Conservation (phyloP, 148 eudicot genomes). For the Arctostaphylos glauca region DNA sequence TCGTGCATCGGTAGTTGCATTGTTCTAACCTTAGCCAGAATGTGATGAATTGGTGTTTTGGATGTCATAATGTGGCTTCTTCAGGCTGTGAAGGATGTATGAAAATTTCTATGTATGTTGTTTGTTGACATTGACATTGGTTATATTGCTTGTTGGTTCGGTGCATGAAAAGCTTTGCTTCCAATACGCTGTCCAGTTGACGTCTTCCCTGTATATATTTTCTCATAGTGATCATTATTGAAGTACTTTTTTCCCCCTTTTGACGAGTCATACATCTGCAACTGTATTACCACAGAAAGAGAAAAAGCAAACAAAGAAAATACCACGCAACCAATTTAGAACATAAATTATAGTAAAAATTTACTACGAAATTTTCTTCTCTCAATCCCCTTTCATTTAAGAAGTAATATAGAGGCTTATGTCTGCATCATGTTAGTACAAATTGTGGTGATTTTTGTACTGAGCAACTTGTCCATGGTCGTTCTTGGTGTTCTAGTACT, state of each 20-base stretch:
- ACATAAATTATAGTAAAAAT: background rate
- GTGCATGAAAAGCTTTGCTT: background rate
- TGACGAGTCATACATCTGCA: background rate
- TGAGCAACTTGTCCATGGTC: background rate
- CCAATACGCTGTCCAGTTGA: background rate
- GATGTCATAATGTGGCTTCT: background rate
- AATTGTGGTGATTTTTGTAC: background rate
- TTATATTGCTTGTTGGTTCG: background rate
- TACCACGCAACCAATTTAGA: background rate
- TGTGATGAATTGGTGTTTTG: background rate
- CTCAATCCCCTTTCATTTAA: background rate
- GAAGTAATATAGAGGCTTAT: background rate
- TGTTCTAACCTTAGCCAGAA: background rate
- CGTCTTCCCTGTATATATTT: background rate
- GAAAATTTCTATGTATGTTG: background rate
- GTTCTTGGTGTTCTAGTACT: background rate
- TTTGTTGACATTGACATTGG: background rate
- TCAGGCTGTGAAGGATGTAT: background rate
- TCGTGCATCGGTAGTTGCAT: background rate
- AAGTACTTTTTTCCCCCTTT: background rate
- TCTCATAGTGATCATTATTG: background rate
- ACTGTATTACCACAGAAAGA: background rate
- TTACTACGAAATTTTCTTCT: background rate
- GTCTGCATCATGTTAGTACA: background rate
- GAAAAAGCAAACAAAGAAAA: background rate